Conservation (phyloP, 306 rosid species). For the Purshia tridentata region DNA sequence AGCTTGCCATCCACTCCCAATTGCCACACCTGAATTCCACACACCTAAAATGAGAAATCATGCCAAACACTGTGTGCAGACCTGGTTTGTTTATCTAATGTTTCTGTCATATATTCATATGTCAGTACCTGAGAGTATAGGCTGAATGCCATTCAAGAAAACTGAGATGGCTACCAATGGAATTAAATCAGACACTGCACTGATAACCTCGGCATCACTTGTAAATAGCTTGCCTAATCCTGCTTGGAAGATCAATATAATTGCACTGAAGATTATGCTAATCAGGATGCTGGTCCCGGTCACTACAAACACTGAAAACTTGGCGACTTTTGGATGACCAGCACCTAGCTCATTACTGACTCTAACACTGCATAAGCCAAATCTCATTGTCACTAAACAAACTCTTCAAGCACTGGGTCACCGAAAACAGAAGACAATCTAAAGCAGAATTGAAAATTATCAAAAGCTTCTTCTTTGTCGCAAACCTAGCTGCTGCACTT, state of each 20-base stretch:
- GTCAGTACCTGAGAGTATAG: slow-evolving; percentile 47
- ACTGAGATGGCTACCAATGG: slow-evolving; percentile 70
- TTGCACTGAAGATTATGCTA: slow-evolving; percentile 43
- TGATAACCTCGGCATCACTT: slow-evolving; percentile 39
- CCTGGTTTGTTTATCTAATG: neutral
- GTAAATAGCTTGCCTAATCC: slow-evolving; percentile 57
- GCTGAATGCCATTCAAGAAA: slow-evolving; percentile 67
- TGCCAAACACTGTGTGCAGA: no score
- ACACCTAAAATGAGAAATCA: neutral
- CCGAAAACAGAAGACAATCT: no score
- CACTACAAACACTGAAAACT: slow-evolving; percentile 45
- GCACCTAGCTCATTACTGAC: slow-evolving; percentile 80
- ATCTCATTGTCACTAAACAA: neutral
- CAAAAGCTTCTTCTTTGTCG: neutral
- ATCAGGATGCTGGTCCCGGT: slow-evolving; percentile 45
- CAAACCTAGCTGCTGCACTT: slow-evolving; percentile 69
- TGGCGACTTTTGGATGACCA: slow-evolving; percentile 61
- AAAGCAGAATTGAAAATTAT: neutral
- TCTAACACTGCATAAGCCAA: slow-evolving; percentile 44
- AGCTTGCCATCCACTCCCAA: slow-evolving; percentile 82
- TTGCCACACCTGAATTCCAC: slow-evolving; percentile 55
- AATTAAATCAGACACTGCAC: slow-evolving; percentile 47
- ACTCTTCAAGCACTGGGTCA: neutral
- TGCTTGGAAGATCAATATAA: slow-evolving; percentile 41
- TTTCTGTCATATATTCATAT: neutral